Evolutionary conservation across 306 rosid genomes (phyloP).

Genomic region (Styphnolobium japonicum): DNA sequence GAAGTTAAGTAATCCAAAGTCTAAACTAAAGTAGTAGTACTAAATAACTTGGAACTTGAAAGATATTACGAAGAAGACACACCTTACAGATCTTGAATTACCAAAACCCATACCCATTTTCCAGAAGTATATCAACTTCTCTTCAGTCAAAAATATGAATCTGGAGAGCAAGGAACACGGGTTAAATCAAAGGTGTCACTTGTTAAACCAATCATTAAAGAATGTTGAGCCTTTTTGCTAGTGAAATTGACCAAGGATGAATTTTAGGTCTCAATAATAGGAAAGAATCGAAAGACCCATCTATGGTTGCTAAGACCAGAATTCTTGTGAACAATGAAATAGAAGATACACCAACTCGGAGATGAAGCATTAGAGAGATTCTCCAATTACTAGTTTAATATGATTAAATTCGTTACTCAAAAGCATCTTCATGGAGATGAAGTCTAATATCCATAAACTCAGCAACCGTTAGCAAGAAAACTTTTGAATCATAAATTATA

Average conservation of each 20-base stretch:
- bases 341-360: constrained; percentile 23
- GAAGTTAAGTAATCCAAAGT: not conserved
- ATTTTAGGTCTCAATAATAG: constrained; percentile 33
- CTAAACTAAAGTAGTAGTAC: not conserved
- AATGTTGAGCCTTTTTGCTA: not conserved
- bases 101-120: constrained; percentile 57
- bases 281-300: not conserved
- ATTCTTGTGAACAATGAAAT: constrained; percentile 43
- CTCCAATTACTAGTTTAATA: constrained; percentile 8
- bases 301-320: constrained; percentile 28
- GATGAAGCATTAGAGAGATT: constrained; percentile 38
- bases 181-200: not conserved
- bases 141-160: constrained; percentile 26
- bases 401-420: not conserved
- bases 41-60: not conserved
- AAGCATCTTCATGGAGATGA: not conserved
- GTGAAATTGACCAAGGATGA: constrained; percentile 24
- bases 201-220: not conserved
- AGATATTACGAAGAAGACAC: constrained; percentile 8
- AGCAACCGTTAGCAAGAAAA: not conserved
- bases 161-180: constrained; percentile 21
- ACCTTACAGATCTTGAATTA: constrained; percentile 71
- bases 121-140: constrained; percentile 17
- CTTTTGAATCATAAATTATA: not conserved
- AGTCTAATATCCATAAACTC: not conserved